Percentiles rank a stretch among this genome's conserved stretches.
phyloP scores from a whole-genome alignment of 2,329 filamentous ascomycete genomes.

The Cadophora luteo-olivacea region DNA sequence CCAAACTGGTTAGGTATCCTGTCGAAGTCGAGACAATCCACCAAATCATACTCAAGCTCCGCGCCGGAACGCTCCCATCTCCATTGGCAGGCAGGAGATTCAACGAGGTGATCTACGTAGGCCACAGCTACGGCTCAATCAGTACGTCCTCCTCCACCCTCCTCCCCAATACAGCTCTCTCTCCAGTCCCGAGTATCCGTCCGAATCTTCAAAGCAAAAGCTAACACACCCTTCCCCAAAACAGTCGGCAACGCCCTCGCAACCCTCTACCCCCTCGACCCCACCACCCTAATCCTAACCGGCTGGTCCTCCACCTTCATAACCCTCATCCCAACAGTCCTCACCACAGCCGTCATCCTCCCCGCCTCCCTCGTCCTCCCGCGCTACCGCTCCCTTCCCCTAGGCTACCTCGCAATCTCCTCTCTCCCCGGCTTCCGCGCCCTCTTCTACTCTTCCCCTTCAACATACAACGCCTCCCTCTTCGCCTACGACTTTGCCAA shows the following conservation, averaged over 20 bases:
- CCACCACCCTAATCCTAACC: conserved; percentile 41
- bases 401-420: conserved; percentile 30
- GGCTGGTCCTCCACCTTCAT: conserved; percentile 33
- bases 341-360: conserved; percentile 2
- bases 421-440: background rate
- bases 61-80: conserved; percentile 26
- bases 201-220: background rate
- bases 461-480: conserved; percentile 21
- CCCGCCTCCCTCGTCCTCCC: conserved; percentile 17
- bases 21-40: conserved; percentile 40
- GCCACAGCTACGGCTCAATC: conserved; percentile 40
- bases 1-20: conserved; percentile 31
- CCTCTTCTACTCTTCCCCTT: conserved; percentile 25
- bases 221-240: background rate
- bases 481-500: conserved; percentile 23
- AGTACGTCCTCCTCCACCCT: background rate
- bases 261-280: conserved; percentile 38
- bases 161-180: background rate
- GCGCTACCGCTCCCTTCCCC: conserved; percentile 19
- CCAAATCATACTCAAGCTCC: conserved; percentile 32
- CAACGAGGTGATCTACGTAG: conserved; percentile 39
- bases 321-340: background rate
- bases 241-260: conserved; percentile 35
- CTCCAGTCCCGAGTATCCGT: background rate
- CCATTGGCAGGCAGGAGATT: conserved; percentile 28